phyloP scores from a whole-genome alignment of 2,329 filamentous ascomycete species.

The Thyridium curvatum region DNA sequence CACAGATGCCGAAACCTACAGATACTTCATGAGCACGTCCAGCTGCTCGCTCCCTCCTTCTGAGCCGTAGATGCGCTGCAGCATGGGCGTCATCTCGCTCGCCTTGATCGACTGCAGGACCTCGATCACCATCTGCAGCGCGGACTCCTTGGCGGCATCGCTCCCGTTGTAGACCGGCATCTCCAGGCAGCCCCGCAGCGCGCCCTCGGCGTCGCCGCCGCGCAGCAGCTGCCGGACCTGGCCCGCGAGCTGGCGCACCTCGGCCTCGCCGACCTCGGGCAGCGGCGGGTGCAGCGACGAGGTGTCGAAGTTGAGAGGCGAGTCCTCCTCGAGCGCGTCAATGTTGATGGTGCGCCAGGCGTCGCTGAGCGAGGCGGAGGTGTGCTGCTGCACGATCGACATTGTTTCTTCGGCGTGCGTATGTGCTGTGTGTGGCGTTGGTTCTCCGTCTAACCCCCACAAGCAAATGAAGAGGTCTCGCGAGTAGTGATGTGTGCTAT shows the following conservation, averaged over 20 bases:
- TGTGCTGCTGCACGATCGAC: conserved; percentile 64
- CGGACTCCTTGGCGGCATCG: conserved; percentile 63
- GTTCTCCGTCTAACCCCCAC: not conserved
- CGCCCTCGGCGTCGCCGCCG: conserved; percentile 81
- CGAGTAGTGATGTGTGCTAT: not conserved
- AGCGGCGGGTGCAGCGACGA: conserved; percentile 73
- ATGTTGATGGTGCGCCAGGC: conserved; percentile 89
- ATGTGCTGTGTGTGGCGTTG: not conserved
- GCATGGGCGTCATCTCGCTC: conserved; percentile 85
- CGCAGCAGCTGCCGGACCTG: conserved; percentile 85
- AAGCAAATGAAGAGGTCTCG: not conserved
- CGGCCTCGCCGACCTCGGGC: conserved; percentile 67
- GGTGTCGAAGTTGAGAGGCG: conserved; percentile 84
- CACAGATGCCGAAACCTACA: conserved; percentile 70
- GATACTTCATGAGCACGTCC: conserved; percentile 96
- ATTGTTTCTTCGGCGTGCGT: conserved; percentile 27
- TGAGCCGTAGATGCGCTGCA: conserved; percentile 72
- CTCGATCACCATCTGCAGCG: conserved; percentile 83
- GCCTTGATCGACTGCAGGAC: conserved; percentile 95
- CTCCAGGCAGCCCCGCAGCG: conserved; percentile 77
- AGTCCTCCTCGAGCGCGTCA: conserved; percentile 85
- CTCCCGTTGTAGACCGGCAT: conserved; percentile 68
- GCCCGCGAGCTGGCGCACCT: conserved; percentile 69
- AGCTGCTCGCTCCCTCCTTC: conserved; percentile 77
- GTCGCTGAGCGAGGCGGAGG: conserved; percentile 52